Conservation (phyloP, 805 yeast genomes). For the Candida railenensis region DNA sequence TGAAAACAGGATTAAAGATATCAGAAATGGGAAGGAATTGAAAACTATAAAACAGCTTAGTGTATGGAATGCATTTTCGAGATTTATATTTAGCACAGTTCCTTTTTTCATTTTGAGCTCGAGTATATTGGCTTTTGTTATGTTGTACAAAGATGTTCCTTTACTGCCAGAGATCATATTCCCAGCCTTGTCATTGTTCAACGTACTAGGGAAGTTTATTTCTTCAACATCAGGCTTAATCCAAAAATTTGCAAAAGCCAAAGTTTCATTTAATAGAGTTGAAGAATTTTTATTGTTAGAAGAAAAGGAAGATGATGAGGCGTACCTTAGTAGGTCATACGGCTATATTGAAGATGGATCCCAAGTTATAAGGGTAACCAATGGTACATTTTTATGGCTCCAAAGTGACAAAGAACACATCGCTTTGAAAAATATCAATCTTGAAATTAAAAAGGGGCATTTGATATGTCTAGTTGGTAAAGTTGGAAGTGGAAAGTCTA, state of each 20-base stretch:
- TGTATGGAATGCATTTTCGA: slow-evolving; percentile 28
- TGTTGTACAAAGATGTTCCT: slow-evolving; percentile 19
- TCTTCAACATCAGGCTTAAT: slow-evolving; percentile 31
- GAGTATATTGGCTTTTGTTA: slow-evolving; percentile 27
- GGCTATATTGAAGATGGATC: background rate
- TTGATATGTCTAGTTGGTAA: slow-evolving; percentile 40
- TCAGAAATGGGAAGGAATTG: slow-evolving; percentile 38
- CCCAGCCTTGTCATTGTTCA: slow-evolving; percentile 39
- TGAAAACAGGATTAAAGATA: slow-evolving; percentile 27
- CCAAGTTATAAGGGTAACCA: slow-evolving; percentile 57
- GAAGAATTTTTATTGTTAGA: slow-evolving; percentile 56
- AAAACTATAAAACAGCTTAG: slow-evolving; percentile 26
- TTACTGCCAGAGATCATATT: slow-evolving; percentile 37
- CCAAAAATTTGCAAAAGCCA: slow-evolving; percentile 42
- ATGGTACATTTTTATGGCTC: slow-evolving; percentile 73
- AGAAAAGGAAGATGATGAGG: slow-evolving; percentile 22
- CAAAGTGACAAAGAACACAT: slow-evolving; percentile 54
- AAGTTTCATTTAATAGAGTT: slow-evolving; percentile 77
- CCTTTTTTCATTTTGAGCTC: slow-evolving; percentile 37
- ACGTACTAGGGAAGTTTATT: slow-evolving; percentile 34
- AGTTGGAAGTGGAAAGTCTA: slow-evolving; percentile 42
- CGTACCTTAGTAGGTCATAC: background rate
- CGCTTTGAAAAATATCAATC: slow-evolving; percentile 43
- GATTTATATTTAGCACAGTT: slow-evolving; percentile 35
- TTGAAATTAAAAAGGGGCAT: slow-evolving; percentile 30